Evolutionary conservation across 306 rosid genomes (phyloP).

Genomic region (Vigna unguiculata): DNA sequence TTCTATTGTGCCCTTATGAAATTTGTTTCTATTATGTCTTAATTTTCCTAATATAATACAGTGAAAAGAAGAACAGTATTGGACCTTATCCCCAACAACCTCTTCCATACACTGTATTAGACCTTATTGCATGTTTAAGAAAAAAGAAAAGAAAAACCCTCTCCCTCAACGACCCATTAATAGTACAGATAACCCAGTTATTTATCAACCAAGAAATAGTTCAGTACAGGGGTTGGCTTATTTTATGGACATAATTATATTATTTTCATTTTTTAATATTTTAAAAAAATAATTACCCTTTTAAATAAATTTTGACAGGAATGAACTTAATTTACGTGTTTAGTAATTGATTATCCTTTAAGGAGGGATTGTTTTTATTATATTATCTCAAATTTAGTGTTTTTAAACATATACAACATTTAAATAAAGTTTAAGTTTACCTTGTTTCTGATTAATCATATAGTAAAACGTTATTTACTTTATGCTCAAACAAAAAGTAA

Average conservation of each 20-base stretch:
- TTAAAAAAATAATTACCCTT: not conserved
- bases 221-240: not conserved
- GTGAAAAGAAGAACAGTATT: not conserved
- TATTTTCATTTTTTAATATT: too few relatives aligned
- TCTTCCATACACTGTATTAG: slow-evolving; percentile 4
- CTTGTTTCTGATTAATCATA: not conserved
- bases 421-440: not conserved
- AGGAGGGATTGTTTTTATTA: not conserved
- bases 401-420: not conserved
- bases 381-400: not conserved
- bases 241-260: not conserved
- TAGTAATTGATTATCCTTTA: not conserved
- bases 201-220: not conserved
- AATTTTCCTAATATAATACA: not conserved
- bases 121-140: not conserved
- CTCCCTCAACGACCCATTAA: not conserved
- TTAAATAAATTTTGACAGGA: not conserved
- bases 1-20: not conserved
- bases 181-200: not conserved
- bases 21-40: slow-evolving; percentile 10
- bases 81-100: slow-evolving; percentile 3
- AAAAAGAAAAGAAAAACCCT: not conserved
- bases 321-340: not conserved
- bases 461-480: not conserved
- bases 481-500: not conserved